Percentiles rank a stretch among this genome's conserved stretches.
Evolutionary conservation across 768 basidiomycete genomes (phyloP).

Genomic region (Panaeolus papilionaceus): DNA sequence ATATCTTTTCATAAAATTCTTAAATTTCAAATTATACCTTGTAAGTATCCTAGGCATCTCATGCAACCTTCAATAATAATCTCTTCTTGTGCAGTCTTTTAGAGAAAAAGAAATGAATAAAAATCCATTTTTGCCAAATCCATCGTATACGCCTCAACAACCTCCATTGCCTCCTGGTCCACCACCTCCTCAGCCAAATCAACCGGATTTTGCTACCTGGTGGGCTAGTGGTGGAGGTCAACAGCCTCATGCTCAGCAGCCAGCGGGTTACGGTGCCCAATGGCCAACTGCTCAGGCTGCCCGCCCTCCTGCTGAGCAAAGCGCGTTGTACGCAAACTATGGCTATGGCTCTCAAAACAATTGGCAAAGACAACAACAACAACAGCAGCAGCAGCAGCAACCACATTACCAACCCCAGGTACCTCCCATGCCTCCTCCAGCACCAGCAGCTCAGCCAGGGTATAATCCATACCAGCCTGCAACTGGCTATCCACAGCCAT

Average conservation of each 20-base stretch:
- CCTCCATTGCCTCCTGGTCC: conserved; percentile 84
- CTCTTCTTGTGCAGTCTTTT: background rate
- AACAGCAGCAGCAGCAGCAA: conserved; percentile 50
- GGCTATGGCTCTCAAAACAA: conserved; percentile 79
- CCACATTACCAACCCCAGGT: conserved; percentile 53
- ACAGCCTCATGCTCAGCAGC: conserved; percentile 57
- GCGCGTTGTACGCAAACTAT: conserved; percentile 89
- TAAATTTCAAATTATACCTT: background rate
- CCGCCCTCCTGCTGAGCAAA: conserved; percentile 78
- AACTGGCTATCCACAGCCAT: conserved; percentile 70
- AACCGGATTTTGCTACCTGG: conserved; percentile 80
- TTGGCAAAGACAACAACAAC: conserved; percentile 74
- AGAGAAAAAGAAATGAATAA: conserved; percentile 69
- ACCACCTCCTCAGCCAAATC: conserved; percentile 69
- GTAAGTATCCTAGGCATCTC: background rate
- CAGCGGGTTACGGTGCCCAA: conserved; percentile 58
- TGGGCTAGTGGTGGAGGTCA: conserved; percentile 68
- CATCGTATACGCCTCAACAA: conserved; percentile 72
- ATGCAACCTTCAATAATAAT: background rate
- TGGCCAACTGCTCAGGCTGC: conserved; percentile 70
- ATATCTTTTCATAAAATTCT: background rate
- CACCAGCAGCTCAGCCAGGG: conserved; percentile 61
- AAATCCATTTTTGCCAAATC: conserved; percentile 79
- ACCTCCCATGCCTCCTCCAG: conserved; percentile 59
- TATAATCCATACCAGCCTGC: conserved; percentile 83